Conservation (phyloP, 2,329 filamentous ascomycete species). For the Ophiostoma angusticollis region DNA sequence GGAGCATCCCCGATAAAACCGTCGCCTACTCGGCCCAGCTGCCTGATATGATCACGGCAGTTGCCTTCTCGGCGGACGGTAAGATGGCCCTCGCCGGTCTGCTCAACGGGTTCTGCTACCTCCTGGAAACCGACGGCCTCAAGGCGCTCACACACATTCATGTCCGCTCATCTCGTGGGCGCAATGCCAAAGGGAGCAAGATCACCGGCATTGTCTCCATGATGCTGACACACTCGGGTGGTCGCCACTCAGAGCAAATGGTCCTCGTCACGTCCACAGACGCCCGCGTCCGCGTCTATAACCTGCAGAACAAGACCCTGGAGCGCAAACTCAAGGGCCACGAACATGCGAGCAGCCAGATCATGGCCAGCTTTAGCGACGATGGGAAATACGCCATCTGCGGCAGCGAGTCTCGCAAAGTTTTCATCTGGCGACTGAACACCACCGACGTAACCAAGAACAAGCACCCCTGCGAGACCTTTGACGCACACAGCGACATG, state of each 20-base stretch:
- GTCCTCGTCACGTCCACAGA: constrained; percentile 90
- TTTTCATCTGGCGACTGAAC: constrained; percentile 78
- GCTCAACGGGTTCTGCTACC: constrained; percentile 70
- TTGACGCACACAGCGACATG: constrained; percentile 79
- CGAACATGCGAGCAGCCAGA: constrained; percentile 81
- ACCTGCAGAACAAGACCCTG: constrained; percentile 67
- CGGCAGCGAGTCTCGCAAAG: constrained; percentile 80
- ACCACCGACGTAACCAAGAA: constrained; percentile 53
- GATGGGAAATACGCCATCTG: constrained; percentile 79
- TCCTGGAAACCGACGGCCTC: constrained; percentile 86
- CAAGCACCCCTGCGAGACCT: constrained; percentile 73
- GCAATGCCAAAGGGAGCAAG: constrained; percentile 92
- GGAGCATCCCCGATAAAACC: constrained; percentile 95
- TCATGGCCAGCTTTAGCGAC: constrained; percentile 78
- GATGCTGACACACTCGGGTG: constrained; percentile 19
- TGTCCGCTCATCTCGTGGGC: constrained; percentile 81
- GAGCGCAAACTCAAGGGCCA: constrained; percentile 87
- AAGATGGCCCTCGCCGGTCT: constrained; percentile 81
- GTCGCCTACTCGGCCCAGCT: constrained; percentile 70
- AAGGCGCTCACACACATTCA: constrained; percentile 77
- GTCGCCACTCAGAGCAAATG: constrained; percentile 61
- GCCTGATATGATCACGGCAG: constrained; percentile 83
- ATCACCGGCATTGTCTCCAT: constrained; percentile 74
- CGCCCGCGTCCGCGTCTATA: constrained; percentile 81
- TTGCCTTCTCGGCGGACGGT: constrained; percentile 86